A percentile compares a stretch with the other conserved stretches of the same genome.
Evolutionary conservation across 2,329 filamentous ascomycete species (phyloP).

Genomic region (Talaromyces piceae): DNA sequence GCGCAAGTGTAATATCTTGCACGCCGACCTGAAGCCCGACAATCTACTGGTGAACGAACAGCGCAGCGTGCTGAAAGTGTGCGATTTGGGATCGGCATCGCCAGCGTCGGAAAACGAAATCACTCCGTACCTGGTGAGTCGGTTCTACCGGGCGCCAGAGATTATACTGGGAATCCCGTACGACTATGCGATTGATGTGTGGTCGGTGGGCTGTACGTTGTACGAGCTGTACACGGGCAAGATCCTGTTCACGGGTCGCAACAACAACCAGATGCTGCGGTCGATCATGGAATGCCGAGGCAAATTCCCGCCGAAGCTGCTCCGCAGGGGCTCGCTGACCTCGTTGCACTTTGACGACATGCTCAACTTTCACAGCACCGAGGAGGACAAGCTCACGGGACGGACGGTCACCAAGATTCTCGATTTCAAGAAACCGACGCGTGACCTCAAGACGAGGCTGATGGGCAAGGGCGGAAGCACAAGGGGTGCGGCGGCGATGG

Average conservation of each 20-base stretch:
- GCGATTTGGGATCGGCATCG: constrained; percentile 93
- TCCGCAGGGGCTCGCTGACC: constrained; percentile 72
- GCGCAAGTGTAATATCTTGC: constrained; percentile 85
- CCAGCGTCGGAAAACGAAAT: constrained; percentile 85
- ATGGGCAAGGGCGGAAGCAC: constrained; percentile 52
- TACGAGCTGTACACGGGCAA: constrained; percentile 98
- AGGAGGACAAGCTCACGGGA: constrained; percentile 79
- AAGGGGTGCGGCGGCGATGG: constrained; percentile 49
- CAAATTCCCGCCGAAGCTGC: constrained; percentile 80
- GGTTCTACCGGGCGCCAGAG: constrained; percentile 95
- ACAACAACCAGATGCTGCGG: constrained; percentile 97
- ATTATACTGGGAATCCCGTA: constrained; percentile 96
- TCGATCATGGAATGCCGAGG: constrained; percentile 94
- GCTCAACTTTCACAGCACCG: constrained; percentile 75
- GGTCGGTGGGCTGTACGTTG: constrained; percentile 94
- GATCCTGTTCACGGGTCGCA: constrained; percentile 88
- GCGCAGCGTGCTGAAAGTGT: constrained; percentile 82
- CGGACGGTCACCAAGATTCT: constrained; percentile 53
- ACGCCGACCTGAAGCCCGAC: constrained; percentile 95
- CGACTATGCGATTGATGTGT: constrained; percentile 91
- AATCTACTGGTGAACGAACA: constrained; percentile 88
- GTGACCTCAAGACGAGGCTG: constrained; percentile 75
- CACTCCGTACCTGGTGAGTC: constrained; percentile 89
- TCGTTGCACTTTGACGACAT: constrained; percentile 76
- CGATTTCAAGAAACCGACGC: constrained; percentile 59